Conservation (phyloP, 306 rosid genomes). For the Dalbergia cochinchinensis region DNA sequence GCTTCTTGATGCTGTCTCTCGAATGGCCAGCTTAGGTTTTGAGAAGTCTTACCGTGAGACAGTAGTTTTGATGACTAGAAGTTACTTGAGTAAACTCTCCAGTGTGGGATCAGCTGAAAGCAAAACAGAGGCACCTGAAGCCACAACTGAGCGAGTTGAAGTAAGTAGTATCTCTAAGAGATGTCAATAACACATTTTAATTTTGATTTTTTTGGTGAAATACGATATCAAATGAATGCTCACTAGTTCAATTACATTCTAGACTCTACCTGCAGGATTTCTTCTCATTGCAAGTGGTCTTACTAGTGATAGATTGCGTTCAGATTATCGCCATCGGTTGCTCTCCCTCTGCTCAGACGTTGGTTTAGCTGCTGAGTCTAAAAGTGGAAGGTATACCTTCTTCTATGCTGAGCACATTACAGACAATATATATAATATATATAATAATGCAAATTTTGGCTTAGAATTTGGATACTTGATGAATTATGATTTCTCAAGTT, state of each 20-base stretch:
- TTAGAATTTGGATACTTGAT: conserved; percentile 38
- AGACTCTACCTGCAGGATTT: conserved; percentile 99
- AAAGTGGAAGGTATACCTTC: conserved; percentile 87
- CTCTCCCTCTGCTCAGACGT: conserved; percentile 96
- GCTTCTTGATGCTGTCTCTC: conserved; percentile 97
- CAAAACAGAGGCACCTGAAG: conserved; percentile 90
- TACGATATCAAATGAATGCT: conserved; percentile 65
- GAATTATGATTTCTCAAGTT: conserved; percentile 45
- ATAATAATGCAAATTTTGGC: conserved; percentile 36
- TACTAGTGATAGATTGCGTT: conserved; percentile 69
- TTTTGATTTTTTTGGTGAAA: conserved; percentile 54
- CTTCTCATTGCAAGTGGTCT: conserved; percentile 85
- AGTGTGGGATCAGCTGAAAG: conserved; percentile 91
- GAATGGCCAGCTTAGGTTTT: conserved; percentile 98
- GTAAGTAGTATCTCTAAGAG: conserved; percentile 58
- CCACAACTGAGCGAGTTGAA: conserved; percentile 94
- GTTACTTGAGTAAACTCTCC: conserved; percentile 91
- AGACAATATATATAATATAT: not conserved
- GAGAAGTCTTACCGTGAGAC: conserved; percentile 99
- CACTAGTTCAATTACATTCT: conserved; percentile 92
- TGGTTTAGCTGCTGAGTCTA: conserved; percentile 99
- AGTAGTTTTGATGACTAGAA: conserved; percentile 94
- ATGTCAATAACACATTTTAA: conserved; percentile 41
- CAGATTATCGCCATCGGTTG: conserved; percentile 92
- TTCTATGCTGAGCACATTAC: conserved; percentile 36